Evolutionary conservation across 306 rosid species (phyloP).

Genomic region (Rosa persica): DNA sequence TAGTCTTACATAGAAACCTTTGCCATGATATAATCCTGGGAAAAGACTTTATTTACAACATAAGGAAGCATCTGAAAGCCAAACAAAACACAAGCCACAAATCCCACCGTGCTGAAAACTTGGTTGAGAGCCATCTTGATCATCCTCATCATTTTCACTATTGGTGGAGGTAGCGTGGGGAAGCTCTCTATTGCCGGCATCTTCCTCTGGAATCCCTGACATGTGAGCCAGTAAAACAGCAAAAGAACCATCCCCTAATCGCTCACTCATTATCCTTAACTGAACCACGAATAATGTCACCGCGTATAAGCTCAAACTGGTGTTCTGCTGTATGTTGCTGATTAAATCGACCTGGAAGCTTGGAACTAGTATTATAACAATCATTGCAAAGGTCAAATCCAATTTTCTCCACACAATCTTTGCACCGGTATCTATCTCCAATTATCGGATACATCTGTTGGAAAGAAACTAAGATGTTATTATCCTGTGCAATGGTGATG

Average conservation of each 20-base stretch:
- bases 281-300: neutral
- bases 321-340: constrained; percentile 90
- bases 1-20: neutral
- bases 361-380: constrained; percentile 58
- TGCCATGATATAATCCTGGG: neutral
- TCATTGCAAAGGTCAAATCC: constrained; percentile 85
- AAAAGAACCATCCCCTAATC: too few relatives aligned
- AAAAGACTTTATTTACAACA: neutral
- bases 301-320: constrained; percentile 34
- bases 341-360: constrained; percentile 90
- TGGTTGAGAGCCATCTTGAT: constrained; percentile 39
- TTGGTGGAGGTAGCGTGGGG: constrained; percentile 6
- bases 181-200: neutral
- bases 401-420: constrained; percentile 53
- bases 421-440: constrained; percentile 78
- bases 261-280: constrained; percentile 32
- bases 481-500: neutral
- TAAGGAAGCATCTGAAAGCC: neutral
- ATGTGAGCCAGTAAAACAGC: neutral
- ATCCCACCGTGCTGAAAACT: too few relatives aligned
- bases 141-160: constrained; percentile 1
- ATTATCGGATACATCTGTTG: constrained; percentile 61
- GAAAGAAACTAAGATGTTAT: constrained; percentile 8
- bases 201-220: neutral
- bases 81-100: neutral